These are phyloP conservation scores for Ceratocystis albifundus DNA, from an alignment of 2,329 filamentous ascomycete genomes.

Conservation along the genomic window DNA sequence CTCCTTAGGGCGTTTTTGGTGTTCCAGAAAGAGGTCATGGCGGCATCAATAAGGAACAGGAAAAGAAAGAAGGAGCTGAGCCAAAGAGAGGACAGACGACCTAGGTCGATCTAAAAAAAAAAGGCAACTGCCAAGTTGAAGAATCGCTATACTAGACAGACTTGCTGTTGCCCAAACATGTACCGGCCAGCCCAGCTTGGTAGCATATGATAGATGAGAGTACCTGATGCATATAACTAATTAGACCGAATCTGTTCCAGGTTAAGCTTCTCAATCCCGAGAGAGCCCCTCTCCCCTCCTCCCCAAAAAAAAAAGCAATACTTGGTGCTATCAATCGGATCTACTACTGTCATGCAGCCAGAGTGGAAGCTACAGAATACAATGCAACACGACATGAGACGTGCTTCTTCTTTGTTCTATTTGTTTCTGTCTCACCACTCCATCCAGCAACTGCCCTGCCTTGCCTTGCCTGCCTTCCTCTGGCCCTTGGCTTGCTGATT, in stretches of 20 bases:
- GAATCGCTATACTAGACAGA: not conserved
- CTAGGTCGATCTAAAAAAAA: not conserved
- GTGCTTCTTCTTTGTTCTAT: constrained; percentile 11
- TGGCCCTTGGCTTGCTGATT: not conserved
- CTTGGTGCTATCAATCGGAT: not conserved
- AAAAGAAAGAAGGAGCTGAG: not conserved
- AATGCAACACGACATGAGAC: not conserved
- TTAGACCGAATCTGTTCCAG: too few relatives aligned
- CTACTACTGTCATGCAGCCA: not conserved
- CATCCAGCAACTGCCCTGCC: not conserved
- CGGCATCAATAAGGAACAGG: not conserved
- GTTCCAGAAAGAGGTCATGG: constrained; percentile 8
- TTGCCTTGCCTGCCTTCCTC: not conserved
- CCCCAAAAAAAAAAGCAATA: not conserved
- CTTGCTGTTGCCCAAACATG: too few relatives aligned
- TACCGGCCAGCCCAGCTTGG: too few relatives aligned
- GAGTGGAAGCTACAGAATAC: not conserved
- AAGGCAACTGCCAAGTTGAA: not conserved
- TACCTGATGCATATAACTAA: not conserved
- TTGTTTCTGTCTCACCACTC: not conserved
- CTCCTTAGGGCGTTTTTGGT: not conserved
- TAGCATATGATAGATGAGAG: not conserved
- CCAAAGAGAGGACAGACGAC: not conserved
- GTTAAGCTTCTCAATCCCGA: too few relatives aligned
- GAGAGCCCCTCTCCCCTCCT: too few relatives aligned